phyloP scores from a whole-genome alignment of 164 flowering plant genomes.

The Aristolochia fimbriata region DNA sequence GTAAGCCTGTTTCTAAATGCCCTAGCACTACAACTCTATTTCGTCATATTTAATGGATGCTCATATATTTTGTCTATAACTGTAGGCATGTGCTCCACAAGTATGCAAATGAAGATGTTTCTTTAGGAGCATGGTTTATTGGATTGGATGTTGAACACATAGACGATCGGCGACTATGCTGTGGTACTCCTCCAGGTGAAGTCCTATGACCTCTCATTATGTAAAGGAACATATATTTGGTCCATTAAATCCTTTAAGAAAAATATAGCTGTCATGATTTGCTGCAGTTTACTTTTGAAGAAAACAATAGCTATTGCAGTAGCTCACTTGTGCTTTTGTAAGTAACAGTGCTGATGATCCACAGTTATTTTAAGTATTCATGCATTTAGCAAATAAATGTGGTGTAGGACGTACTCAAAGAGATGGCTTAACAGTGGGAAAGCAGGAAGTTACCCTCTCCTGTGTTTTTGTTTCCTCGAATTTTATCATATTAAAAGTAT shows the following conservation, averaged over 20 bases:
- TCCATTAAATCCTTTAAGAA: not conserved
- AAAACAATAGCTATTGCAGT: too few relatives aligned
- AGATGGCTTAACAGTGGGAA: too few relatives aligned
- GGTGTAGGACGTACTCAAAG: too few relatives aligned
- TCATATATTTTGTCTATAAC: not conserved
- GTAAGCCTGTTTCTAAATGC: slow-evolving; percentile 28
- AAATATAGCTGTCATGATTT: too few relatives aligned
- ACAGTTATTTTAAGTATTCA: too few relatives aligned
- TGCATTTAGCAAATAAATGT: too few relatives aligned
- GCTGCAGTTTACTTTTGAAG: too few relatives aligned
- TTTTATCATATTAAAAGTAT: too few relatives aligned
- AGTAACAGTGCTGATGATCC: not conserved
- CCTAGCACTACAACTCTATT: not conserved
- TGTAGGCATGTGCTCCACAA: slow-evolving; percentile 80
- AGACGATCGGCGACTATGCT: slow-evolving; percentile 82
- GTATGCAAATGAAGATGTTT: slow-evolving; percentile 90
- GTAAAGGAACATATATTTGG: too few relatives aligned
- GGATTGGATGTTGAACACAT: slow-evolving; percentile 91
- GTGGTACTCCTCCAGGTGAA: slow-evolving; percentile 91
- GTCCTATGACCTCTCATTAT: not conserved
- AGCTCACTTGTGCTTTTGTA: not conserved
- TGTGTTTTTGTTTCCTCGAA: too few relatives aligned
- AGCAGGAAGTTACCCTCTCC: too few relatives aligned
- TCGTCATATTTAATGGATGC: not conserved
- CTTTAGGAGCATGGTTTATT: slow-evolving; percentile 91